Evolutionary conservation across 345 rosid genomes (phyloP).

Genomic region (Cardamine resedifolia): DNA sequence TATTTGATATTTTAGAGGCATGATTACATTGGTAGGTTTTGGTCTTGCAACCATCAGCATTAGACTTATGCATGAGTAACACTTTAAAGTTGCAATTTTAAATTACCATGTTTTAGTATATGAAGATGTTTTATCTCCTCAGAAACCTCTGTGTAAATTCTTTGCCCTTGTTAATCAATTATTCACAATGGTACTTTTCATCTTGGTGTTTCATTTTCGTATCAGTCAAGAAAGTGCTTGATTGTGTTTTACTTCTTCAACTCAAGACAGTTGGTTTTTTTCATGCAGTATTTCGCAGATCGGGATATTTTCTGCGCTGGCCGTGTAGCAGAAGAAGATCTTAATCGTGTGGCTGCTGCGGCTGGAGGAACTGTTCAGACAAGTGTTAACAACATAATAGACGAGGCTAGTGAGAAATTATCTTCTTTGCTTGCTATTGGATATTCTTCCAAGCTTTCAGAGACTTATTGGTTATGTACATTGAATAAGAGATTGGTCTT

Average conservation of each 20-base stretch:
- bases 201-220: slow-evolving; percentile 14
- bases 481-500: slow-evolving; percentile 1
- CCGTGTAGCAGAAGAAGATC: slow-evolving; percentile 96
- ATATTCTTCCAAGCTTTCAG: slow-evolving; percentile 9
- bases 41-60: slow-evolving; percentile 3
- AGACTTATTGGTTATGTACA: slow-evolving; percentile 10
- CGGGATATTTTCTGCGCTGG: slow-evolving; percentile 99
- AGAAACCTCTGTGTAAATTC: not conserved
- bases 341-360: slow-evolving; percentile 93
- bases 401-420: slow-evolving; percentile 53
- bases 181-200: not conserved
- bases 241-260: slow-evolving; percentile 10
- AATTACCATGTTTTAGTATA: slow-evolving; percentile 7
- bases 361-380: slow-evolving; percentile 97
- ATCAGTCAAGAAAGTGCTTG: not conserved
- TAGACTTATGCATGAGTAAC: slow-evolving; percentile 8
- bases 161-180: slow-evolving; percentile 13
- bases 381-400: slow-evolving; percentile 85
- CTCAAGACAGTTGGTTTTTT: not conserved
- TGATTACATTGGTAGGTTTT: slow-evolving; percentile 21
- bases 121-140: slow-evolving; percentile 1
- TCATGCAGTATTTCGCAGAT: slow-evolving; percentile 92
- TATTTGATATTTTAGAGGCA: slow-evolving; percentile 1
- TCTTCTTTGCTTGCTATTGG: slow-evolving; percentile 15
- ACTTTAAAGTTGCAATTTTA: slow-evolving; percentile 1